A percentile compares a stretch with the other conserved stretches of the same genome.
phyloP scores from a whole-genome alignment of 1,284 basidiomycete species.

The Puccinia brachypodii region DNA sequence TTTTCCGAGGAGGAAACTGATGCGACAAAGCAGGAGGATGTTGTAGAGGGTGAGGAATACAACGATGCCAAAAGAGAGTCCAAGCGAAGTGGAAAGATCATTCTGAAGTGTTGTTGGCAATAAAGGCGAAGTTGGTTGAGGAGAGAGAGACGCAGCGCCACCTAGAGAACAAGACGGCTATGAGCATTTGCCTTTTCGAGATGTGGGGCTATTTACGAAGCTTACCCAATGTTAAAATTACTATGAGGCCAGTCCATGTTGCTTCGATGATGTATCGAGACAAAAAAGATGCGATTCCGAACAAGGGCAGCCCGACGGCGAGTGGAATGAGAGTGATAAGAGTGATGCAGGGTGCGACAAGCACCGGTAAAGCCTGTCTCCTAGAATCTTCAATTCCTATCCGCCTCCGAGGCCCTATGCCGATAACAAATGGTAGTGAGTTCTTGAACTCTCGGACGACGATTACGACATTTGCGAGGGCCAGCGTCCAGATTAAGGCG shows the following conservation, averaged over 20 bases:
- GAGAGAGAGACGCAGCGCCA: neutral
- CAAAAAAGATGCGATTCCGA: slow-evolving; percentile 4
- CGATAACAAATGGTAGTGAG: slow-evolving; percentile 11
- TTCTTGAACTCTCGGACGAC: slow-evolving; percentile 4
- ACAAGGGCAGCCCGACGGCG: slow-evolving; percentile 1
- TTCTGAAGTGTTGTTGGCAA: slow-evolving; percentile 1
- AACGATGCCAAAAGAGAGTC: slow-evolving; percentile 1
- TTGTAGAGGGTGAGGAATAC: neutral
- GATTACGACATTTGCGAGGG: slow-evolving; percentile 1
- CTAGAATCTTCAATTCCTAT: slow-evolving; percentile 10
- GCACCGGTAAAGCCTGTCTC: slow-evolving; percentile 1
- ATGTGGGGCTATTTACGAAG: neutral
- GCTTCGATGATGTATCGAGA: slow-evolving; percentile 3
- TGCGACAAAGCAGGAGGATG: neutral
- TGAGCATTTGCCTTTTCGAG: neutral
- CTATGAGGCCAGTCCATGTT: neutral
- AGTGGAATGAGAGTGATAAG: neutral
- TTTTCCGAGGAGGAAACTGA: neutral
- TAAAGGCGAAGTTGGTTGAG: neutral
- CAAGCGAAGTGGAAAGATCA: slow-evolving; percentile 6
- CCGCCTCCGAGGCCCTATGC: neutral
- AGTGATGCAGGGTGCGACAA: neutral
- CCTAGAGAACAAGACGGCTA: neutral
- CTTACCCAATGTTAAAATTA: neutral
- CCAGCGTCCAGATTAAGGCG: neutral